Conservation (phyloP, 2,329 filamentous ascomycete genomes). For the Botryotinia globosa region DNA sequence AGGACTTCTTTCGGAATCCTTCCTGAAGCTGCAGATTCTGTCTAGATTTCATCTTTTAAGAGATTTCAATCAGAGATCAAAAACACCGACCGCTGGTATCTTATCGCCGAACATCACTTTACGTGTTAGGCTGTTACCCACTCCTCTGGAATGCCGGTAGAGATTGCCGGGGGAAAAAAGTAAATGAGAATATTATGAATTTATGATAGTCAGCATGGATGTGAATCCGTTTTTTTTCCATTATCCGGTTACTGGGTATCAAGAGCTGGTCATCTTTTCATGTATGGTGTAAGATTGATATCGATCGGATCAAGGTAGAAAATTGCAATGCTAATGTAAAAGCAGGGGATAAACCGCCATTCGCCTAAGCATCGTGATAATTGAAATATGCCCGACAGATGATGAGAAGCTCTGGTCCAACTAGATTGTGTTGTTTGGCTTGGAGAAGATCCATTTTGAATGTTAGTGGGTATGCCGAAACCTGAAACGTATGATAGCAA, state of each 20-base stretch:
- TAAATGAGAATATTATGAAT: background rate
- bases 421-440: background rate
- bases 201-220: slow-evolving; percentile 14
- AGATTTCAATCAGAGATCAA: background rate
- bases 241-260: slow-evolving; percentile 14
- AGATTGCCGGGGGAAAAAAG: slow-evolving; percentile 16
- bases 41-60: background rate
- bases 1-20: background rate
- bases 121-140: slow-evolving; percentile 3
- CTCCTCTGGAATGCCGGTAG: slow-evolving; percentile 14
- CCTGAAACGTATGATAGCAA: slow-evolving; percentile 8
- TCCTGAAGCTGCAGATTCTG: too few relatives aligned
- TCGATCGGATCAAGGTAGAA: background rate
- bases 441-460: background rate
- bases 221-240: background rate
- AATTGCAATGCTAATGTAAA: background rate
- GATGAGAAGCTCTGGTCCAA: background rate
- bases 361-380: background rate
- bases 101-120: slow-evolving; percentile 1
- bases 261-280: background rate
- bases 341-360: background rate
- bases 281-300: background rate
- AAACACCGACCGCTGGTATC: background rate
- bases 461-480: background rate
- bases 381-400: background rate